phyloP scores from a whole-genome alignment of 148 eudicot genomes.

The Cornus kousa region DNA sequence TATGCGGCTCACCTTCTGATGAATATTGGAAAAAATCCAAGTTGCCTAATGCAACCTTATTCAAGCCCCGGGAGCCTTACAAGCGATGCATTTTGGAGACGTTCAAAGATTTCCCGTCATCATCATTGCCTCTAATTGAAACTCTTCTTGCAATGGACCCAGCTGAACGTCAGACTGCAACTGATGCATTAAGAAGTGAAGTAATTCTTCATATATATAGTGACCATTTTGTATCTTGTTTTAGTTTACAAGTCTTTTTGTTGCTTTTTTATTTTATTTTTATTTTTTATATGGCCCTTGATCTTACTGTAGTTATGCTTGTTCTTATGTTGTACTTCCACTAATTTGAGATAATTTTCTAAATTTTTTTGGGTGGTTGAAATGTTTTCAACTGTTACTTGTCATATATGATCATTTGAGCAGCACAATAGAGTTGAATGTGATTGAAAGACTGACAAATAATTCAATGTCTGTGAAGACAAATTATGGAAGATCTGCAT shows the following conservation, averaged over 20 bases:
- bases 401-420: constrained; percentile 1
- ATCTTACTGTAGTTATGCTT: neutral
- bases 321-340: neutral
- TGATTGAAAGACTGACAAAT: neutral
- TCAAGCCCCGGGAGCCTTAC: constrained; percentile 78
- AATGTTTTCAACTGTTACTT: neutral
- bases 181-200: constrained; percentile 67
- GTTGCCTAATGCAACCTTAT: constrained; percentile 81
- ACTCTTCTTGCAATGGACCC: constrained; percentile 84
- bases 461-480: neutral
- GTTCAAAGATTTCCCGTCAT: constrained; percentile 58
- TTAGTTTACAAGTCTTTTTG: neutral
- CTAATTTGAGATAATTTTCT: neutral
- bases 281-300: neutral
- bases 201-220: constrained; percentile 28
- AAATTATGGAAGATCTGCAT: neutral
- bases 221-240: neutral
- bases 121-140: constrained; percentile 71
- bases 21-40: constrained; percentile 86
- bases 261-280: neutral
- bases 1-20: constrained; percentile 88
- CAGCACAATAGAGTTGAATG: neutral
- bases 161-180: constrained; percentile 72
- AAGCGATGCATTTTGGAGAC: constrained; percentile 66
- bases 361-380: neutral